Evolutionary conservation across 140 eudicot genomes (phyloP), one percentile per base, ranked within the genome.

Genomic region (Ambrosia hybrid): DNA sequence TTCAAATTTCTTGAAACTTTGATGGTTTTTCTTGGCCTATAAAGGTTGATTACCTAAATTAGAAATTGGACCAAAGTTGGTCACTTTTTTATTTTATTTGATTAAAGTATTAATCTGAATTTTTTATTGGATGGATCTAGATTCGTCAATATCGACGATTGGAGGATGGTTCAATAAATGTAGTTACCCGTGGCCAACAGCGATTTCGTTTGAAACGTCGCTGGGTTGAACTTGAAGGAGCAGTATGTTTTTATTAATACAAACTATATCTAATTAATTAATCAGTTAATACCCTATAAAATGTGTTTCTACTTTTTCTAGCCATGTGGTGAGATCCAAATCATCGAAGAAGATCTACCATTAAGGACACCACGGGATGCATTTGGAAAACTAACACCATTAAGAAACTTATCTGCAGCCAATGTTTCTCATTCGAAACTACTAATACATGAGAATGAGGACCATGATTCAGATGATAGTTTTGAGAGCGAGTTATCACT

Each of bases 271-370:
- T 49, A 49, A 49, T 49, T 49, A 49, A 49, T 49, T 38, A 38
- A 38, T 38, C 5, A 41, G 8, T 12, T 3, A 9, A 69, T 59
- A 64, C 17, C 8, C 51, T 51, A 37, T 17, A 7, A 37, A 21
- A 21, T 13, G 21, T 43, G 11, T 13, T 75, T 6, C 56, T 73
- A 30, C 37, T 58, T 51, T 64, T 12, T 65, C 4, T 46, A 93
- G 99, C 91, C 92, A 65, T 86, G 95, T 62, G 99, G 94, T 59
- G 97, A 90, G 80, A 83, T 94, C 61, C 96, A 88, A 68, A 81
- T 94, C 73, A 86, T 94, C 51, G 71, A 88, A 76, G 97, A 94
- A 86, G 97, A 94, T 80, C 59, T 83, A 9, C 96, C 99, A 36
- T 66, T 86, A 66, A 88, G 96, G 79, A 86, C 90, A 9, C 99